A percentile compares a stretch with the other conserved stretches of the same genome.
phyloP scores from a whole-genome alignment of 352 stramenopile species.

The Sclerospora graminicola region DNA sequence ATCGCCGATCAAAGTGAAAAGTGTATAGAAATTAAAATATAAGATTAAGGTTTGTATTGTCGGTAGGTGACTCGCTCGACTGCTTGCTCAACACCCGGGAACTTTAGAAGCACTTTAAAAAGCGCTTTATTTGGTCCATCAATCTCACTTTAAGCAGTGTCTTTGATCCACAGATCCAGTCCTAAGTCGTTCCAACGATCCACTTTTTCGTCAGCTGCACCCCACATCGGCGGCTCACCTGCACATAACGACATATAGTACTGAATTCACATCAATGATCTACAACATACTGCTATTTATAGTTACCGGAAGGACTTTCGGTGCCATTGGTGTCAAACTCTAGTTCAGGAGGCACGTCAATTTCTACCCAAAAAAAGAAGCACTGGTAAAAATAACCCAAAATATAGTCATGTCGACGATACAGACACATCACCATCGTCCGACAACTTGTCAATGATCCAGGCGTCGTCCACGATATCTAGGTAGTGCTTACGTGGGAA shows the following conservation, averaged over 20 bases:
- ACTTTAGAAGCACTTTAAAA: no score
- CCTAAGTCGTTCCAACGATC: constrained; percentile 76
- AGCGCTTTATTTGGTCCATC: no score
- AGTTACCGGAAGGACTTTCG: constrained; percentile 34
- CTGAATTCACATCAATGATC: background rate
- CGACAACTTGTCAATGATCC: constrained; percentile 69
- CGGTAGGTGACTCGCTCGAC: no score
- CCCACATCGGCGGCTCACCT: constrained; percentile 44
- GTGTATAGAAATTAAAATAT: no score
- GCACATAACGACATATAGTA: no score
- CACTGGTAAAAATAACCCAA: background rate
- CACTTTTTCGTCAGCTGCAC: constrained; percentile 38
- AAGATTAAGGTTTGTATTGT: no score
- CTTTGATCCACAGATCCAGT: constrained; percentile 48
- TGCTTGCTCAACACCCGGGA: no score
- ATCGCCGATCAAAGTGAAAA: no score
- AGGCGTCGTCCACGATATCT: constrained; percentile 76
- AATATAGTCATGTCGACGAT: constrained; percentile 5
- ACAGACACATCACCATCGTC: constrained; percentile 47
- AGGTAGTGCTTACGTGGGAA: constrained; percentile 64
- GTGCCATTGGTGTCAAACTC: constrained; percentile 47
- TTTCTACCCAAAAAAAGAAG: constrained; percentile 28
- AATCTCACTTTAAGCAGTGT: constrained; percentile 17
- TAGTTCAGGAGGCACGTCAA: constrained; percentile 46
- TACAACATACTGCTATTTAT: background rate